Evolutionary conservation across 2,329 filamentous ascomycete species (phyloP).

Genomic region (Ambrosiella cleistominuta): DNA sequence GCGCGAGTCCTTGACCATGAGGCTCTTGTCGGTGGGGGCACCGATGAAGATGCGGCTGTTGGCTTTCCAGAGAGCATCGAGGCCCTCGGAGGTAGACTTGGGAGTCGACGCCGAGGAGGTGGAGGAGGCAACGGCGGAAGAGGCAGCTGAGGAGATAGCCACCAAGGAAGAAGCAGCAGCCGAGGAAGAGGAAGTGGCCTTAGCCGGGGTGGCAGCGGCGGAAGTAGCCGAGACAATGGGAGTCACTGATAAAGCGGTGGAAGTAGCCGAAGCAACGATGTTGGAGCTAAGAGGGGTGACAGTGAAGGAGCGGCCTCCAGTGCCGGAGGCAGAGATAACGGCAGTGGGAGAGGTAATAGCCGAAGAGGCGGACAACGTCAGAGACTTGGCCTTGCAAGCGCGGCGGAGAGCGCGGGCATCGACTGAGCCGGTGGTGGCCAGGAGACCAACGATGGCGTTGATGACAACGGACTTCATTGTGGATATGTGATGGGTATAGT

Average conservation of each 20-base stretch:
- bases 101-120: neutral
- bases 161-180: neutral
- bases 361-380: neutral
- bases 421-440: conserved; percentile 2
- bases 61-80: conserved; percentile 5
- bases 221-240: neutral
- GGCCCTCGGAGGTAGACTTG: neutral
- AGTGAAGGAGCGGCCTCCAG: neutral
- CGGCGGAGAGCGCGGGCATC: conserved; percentile 4
- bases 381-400: conserved; percentile 5
- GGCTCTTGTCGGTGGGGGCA: conserved; percentile 35
- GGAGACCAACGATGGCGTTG: conserved; percentile 5
- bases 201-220: neutral
- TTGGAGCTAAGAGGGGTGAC: neutral
- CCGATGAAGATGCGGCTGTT: conserved; percentile 35
- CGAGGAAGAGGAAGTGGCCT: neutral
- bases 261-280: neutral
- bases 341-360: neutral
- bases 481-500: neutral
- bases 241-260: neutral
- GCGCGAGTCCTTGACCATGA: conserved; percentile 30
- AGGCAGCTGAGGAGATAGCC: neutral
- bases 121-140: neutral
- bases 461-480: conserved; percentile 10
- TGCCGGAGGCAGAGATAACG: neutral